Base-by-base conservation (phyloP, 2,329 filamentous ascomycete species). In the Teratosphaeria destructans region DNA sequence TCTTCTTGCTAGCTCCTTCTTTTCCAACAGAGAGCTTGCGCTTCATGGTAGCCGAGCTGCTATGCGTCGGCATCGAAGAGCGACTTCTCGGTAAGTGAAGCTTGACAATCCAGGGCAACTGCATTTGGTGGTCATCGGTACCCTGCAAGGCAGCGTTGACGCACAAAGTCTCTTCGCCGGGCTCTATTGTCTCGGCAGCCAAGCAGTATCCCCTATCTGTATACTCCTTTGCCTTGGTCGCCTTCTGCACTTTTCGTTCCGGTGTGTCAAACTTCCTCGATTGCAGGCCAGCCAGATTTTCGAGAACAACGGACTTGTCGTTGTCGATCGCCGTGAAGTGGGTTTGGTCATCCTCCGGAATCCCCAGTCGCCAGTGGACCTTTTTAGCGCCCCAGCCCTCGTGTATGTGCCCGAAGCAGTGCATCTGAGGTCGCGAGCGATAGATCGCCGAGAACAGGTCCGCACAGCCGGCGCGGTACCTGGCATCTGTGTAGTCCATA, bases 331-430 rank as follows among this genome's bases (percentile, higher is more conserved):
- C 76, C 0, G 72, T 77, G 26, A 81, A 75, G 65, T 82, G 76
- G 0, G 76, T 63, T 3, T 58, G 59, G 6, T 12, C 26, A 11
- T 62, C 58, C 16, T 37, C 49, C 29, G 29, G 29, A 3, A 35
- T 34, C 10, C 27, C 52, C 29, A 76, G 75, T 1, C 76, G 71
- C 85, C 84, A 87, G 1, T 73, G 71, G 0, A 83, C 77, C 2
- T 82, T 61, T 57, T 78, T 79, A 0, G 76, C 78, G 2, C 84
- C 85, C 81, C 82, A 86, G 0, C 75, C 78, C 63, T 83, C 80
- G 65, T 85, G 82, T n/a, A 84, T 79, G 61, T 84, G 82, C 0
- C 82, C 82, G 60, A 83, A 84, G 67, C 81, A 83, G 66, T 83
- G 80, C 3, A 84, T 62, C 6, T 68, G 67, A 1, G 82, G 81